phyloP scores from a whole-genome alignment of 441 rosid genomes.

The Theobroma grandiflorum region DNA sequence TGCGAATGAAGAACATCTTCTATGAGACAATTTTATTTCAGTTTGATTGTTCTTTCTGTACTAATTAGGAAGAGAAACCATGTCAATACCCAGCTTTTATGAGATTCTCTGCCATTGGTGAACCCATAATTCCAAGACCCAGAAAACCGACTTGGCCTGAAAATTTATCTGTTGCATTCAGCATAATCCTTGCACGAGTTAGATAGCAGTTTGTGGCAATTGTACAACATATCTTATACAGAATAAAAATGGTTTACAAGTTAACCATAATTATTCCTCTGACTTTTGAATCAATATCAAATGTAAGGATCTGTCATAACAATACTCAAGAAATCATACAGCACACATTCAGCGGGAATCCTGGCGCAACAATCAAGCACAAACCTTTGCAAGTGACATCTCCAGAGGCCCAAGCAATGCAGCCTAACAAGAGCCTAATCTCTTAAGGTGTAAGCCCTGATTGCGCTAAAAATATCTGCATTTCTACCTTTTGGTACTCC shows the following conservation, averaged over 20 bases:
- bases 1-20: not conserved
- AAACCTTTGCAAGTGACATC: not conserved
- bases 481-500: not conserved
- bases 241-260: not conserved
- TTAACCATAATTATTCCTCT: not conserved
- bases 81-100: slow-evolving; percentile 77
- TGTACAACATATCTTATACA: not conserved
- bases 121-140: slow-evolving; percentile 94
- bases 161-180: slow-evolving; percentile 52
- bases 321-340: not conserved
- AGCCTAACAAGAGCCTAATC: not conserved
- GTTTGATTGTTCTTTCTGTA: not conserved
- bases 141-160: slow-evolving; percentile 74
- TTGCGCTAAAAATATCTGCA: not conserved
- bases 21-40: not conserved
- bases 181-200: slow-evolving; percentile 9
- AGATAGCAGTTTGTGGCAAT: not conserved
- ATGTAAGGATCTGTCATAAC: not conserved
- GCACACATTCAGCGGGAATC: not conserved
- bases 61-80: slow-evolving; percentile 16
- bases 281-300: not conserved
- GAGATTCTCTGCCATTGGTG: slow-evolving; percentile 95
- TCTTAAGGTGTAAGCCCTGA: not conserved
- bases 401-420: not conserved
- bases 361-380: not conserved